Evolutionary conservation across 1,284 basidiomycete species (phyloP), one percentile per base, ranked within the genome.

Genomic region (Neolentinus lepideus): DNA sequence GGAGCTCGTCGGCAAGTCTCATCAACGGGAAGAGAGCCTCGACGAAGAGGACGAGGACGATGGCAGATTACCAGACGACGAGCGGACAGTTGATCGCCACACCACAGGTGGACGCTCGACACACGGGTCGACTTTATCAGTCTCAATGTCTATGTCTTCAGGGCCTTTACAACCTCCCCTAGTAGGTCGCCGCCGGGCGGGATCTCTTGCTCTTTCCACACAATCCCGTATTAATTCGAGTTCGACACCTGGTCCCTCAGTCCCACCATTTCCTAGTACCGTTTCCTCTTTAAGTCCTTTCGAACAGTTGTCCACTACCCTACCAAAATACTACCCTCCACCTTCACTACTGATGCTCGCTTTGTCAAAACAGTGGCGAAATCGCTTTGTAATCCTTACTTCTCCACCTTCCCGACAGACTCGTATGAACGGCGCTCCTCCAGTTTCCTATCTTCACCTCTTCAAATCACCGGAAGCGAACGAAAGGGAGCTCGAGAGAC

Each of bases 311-410:
- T 73, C 76, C 3, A 78, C 76, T 4, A 74, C 74, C 2, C 64
- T 87, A 16, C 79, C 83, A 33, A 89, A 87, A 62, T 84, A 83
- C 65, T 80, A 84, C 54, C 80, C 84, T 0, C 75, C 83, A 3
- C 78, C 82, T 2, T 84, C 84, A 2, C 68, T 89, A 27, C 79
- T 88, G 48, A 80, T 84, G 57, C 86, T 84, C 59, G 81, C 86
- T 1, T 74, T 89, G 10, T 77, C 83, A 24, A 87, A 79, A 63
- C 84, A 85, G 61, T 90, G 88, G 88, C 88, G 85, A 63, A 67
- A 67, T 24, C 79, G 88, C 21, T 78, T 76, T 56, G 72, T 90
- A 57, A 69, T 89, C 22, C 72, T 90, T 51, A 84, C 87, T 0
- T 74, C 66, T 9, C 71, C 72, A 4, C 57, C 59, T 3, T 63